Conservation (phyloP, 192 early-diverging fungal genomes). For the Umbelopsis isabellina region DNA sequence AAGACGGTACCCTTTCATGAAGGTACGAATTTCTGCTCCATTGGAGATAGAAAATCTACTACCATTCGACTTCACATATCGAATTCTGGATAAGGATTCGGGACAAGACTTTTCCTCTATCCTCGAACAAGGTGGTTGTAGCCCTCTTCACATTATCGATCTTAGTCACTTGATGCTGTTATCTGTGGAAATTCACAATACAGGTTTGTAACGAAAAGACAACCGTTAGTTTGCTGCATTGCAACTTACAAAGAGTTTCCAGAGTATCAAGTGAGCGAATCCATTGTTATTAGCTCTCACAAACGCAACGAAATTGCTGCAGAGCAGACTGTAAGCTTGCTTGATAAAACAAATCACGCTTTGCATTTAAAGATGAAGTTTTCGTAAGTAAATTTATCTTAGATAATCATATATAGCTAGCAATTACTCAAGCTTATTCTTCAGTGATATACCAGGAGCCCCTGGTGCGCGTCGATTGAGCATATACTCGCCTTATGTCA, state of each 20-base stretch:
- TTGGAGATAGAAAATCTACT: slow-evolving; percentile 82
- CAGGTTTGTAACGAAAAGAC: not conserved
- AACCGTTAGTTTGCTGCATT: too few species aligned
- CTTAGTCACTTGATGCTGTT: not conserved
- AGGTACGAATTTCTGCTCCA: slow-evolving; percentile 56
- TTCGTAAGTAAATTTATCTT: not conserved
- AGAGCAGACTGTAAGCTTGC: not conserved
- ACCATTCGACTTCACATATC: slow-evolving; percentile 63
- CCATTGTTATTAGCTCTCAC: not conserved
- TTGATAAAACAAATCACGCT: not conserved
- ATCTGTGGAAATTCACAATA: slow-evolving; percentile 2
- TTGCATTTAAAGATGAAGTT: not conserved
- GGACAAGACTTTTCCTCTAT: slow-evolving; percentile 1
- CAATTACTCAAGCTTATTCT: not conserved
- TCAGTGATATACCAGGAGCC: slow-evolving; percentile 31
- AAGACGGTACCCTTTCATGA: slow-evolving; percentile 67
- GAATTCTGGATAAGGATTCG: not conserved
- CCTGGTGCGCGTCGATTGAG: slow-evolving; percentile 64
- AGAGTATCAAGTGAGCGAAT: slow-evolving; percentile 2
- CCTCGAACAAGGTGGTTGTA: not conserved
- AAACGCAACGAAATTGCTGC: not conserved
- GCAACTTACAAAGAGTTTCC: too few species aligned
- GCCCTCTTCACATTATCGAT: not conserved
- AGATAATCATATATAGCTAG: not conserved
- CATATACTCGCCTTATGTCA: slow-evolving; percentile 78